A percentile compares a stretch with the other conserved stretches of the same genome.
phyloP scores from a whole-genome alignment of 805 yeast species.

The Saturnispora sanitii region DNA sequence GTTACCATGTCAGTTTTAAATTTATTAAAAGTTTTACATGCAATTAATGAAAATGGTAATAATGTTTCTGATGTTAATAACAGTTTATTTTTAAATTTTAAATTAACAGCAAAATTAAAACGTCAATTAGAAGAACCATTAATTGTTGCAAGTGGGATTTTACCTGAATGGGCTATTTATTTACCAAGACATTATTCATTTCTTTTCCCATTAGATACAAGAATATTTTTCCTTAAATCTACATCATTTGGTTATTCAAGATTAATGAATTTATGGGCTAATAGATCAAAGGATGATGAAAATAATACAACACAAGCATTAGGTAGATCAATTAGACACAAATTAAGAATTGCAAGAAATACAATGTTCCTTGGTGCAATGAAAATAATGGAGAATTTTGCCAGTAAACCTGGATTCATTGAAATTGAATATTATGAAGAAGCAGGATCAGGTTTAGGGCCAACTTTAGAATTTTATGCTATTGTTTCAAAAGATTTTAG shows the following conservation, averaged over 20 bases:
- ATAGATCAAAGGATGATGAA: conserved; percentile 29
- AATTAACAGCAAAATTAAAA: conserved; percentile 75
- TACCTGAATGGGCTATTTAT: conserved; percentile 78
- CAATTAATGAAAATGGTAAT: conserved; percentile 27
- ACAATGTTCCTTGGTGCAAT: conserved; percentile 66
- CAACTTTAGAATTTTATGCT: conserved; percentile 88
- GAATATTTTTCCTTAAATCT: conserved; percentile 68
- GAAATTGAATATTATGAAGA: conserved; percentile 87
- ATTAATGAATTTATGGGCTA: conserved; percentile 66
- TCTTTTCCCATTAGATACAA: conserved; percentile 72
- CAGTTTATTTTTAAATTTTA: conserved; percentile 55
- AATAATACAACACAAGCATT: conserved; percentile 24
- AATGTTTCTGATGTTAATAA: conserved; percentile 4
- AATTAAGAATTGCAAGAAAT: conserved; percentile 65
- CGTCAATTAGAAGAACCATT: conserved; percentile 85
- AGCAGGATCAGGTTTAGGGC: conserved; percentile 95
- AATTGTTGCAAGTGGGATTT: conserved; percentile 72
- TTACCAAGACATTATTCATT: conserved; percentile 72
- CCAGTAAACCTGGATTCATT: conserved; percentile 66
- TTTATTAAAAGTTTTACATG: conserved; percentile 39
- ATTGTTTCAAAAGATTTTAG: conserved; percentile 68
- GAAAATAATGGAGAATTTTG: conserved; percentile 67
- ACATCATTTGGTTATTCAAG: conserved; percentile 90
- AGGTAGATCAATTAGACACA: conserved; percentile 72
- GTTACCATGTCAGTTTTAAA: conserved; percentile 33